Evolutionary conservation across 208 protist genomes (phyloP).

Genomic region (Strigomonas culicis): DNA sequence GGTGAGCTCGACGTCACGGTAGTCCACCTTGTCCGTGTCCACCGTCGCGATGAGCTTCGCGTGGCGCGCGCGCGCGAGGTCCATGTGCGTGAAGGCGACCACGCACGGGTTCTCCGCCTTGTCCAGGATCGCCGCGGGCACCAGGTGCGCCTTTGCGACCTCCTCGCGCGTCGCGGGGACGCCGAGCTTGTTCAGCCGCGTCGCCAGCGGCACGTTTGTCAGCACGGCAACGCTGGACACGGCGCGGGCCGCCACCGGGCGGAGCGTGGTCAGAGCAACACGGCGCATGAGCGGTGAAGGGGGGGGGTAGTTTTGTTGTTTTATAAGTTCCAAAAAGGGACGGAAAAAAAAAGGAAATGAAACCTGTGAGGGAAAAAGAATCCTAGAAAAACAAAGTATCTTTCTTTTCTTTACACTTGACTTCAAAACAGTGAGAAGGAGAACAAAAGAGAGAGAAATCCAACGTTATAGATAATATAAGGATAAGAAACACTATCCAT

Average conservation of each 20-base stretch:
- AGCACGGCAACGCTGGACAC: slow-evolving; percentile 47
- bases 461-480: background rate
- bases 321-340: background rate
- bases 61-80: slow-evolving; percentile 55
- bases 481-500: no score
- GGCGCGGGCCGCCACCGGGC: slow-evolving; percentile 8
- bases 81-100: slow-evolving; percentile 59
- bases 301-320: background rate
- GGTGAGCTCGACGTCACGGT: slow-evolving; percentile 50
- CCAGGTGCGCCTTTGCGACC: slow-evolving; percentile 45
- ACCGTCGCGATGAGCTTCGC: slow-evolving; percentile 63
- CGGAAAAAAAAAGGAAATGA: slow-evolving; percentile 16
- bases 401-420: background rate
- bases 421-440: slow-evolving; percentile 4
- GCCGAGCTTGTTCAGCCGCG: slow-evolving; percentile 39
- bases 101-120: slow-evolving; percentile 46
- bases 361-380: background rate
- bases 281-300: slow-evolving; percentile 18
- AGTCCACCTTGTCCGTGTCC: slow-evolving; percentile 37
- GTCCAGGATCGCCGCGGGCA: slow-evolving; percentile 44
- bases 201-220: slow-evolving; percentile 31
- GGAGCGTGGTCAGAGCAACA: slow-evolving; percentile 4
- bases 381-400: background rate
- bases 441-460: slow-evolving; percentile 9
- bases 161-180: slow-evolving; percentile 35